Conservation (phyloP, 352 stramenopile genomes). For the Phytophthora sojae region DNA sequence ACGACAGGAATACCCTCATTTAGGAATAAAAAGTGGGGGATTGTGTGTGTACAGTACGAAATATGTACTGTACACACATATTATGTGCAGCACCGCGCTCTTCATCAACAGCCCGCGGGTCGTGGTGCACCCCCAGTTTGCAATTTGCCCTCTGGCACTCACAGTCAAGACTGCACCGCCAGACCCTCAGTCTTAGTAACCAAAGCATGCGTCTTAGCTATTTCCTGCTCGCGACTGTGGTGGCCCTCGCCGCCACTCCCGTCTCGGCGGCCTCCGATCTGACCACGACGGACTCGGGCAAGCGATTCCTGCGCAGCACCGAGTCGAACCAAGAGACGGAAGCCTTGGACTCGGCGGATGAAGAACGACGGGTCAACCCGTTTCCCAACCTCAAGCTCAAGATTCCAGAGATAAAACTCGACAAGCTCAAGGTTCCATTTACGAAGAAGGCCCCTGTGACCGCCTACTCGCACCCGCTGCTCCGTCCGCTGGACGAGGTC, state of each 20-base stretch:
- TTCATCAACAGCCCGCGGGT: no score
- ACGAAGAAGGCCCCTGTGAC: background rate
- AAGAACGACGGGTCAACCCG: background rate
- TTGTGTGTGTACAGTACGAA: no score
- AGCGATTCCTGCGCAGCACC: background rate
- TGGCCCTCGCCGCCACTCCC: background rate
- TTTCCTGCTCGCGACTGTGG: background rate
- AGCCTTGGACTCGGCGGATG: background rate
- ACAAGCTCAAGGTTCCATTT: background rate
- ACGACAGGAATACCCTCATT: no score
- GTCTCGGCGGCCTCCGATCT: background rate
- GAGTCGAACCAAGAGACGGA: background rate
- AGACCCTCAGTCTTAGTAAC: background rate
- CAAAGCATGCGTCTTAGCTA: background rate
- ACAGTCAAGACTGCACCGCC: background rate
- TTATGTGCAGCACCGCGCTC: no score
- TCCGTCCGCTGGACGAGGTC: conserved; percentile 2
- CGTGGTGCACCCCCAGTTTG: background rate
- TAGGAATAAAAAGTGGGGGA: no score
- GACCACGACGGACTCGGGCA: background rate
- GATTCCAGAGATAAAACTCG: background rate
- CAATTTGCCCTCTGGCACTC: background rate
- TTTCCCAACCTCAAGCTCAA: background rate
- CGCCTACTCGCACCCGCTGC: background rate
- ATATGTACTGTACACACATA: no score